phyloP scores from a whole-genome alignment of 78 protist genomes.

The Neovahlkampfia damariscottae region DNA sequence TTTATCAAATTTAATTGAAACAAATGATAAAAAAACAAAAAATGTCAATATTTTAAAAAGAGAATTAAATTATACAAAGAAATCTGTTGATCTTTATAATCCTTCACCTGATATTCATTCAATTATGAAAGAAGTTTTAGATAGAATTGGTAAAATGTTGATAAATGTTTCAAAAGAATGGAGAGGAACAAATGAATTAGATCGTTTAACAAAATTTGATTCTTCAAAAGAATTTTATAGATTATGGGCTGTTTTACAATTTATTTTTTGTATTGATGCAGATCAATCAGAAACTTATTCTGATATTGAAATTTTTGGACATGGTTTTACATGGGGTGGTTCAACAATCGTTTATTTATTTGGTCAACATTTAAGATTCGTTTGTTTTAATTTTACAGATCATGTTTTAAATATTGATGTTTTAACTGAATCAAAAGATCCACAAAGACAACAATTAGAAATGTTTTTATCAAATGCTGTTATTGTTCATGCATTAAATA shows the following conservation, averaged over 20 bases:
- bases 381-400: slow-evolving; percentile 51
- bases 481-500: not conserved
- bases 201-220: slow-evolving; percentile 27
- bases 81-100: not conserved
- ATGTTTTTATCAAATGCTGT: not conserved
- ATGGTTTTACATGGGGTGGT: slow-evolving; percentile 71
- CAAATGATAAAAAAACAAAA: too few relatives aligned
- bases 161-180: not conserved
- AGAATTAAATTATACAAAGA: not conserved
- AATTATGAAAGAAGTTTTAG: not conserved
- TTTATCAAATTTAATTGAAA: too few relatives aligned
- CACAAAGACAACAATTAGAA: not conserved
- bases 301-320: slow-evolving; percentile 49
- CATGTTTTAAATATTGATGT: slow-evolving; percentile 45
- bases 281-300: slow-evolving; percentile 14
- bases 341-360: slow-evolving; percentile 49
- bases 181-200: not conserved
- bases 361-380: slow-evolving; percentile 44
- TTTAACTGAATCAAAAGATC: too few relatives aligned
- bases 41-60: not conserved
- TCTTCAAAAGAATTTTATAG: slow-evolving; percentile 50
- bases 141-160: not conserved
- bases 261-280: slow-evolving; percentile 35
- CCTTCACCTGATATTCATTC: not conserved
- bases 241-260: slow-evolving; percentile 63